Conservation (phyloP, 1,284 basidiomycete species). For the Melampsora americana region DNA sequence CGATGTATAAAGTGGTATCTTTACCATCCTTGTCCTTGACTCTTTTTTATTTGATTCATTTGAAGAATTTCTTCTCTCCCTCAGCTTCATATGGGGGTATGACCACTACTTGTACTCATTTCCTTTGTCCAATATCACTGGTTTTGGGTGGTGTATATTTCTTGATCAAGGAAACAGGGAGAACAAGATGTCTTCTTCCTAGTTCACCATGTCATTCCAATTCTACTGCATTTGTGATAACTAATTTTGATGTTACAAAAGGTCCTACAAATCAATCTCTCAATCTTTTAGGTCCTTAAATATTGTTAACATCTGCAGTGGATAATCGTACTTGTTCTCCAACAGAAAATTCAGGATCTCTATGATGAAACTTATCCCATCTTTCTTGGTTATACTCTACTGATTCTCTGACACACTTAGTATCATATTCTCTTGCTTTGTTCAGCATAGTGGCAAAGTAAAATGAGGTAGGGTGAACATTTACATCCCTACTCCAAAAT, state of each 20-base stretch:
- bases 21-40: too few relatives aligned
- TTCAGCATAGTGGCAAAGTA: neutral
- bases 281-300: neutral
- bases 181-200: neutral
- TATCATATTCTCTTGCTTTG: neutral
- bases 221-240: neutral
- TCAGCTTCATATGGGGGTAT: neutral
- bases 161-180: neutral
- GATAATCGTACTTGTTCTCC: slow-evolving; percentile 3
- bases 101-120: neutral
- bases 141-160: too few relatives aligned
- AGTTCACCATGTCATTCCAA: neutral
- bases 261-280: neutral
- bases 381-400: neutral
- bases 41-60: neutral
- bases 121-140: neutral
- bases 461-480: neutral
- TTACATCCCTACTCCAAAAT: neutral
- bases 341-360: neutral
- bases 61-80: neutral
- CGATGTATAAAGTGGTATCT: too few relatives aligned
- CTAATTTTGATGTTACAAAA: neutral
- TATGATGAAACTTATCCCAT: too few relatives aligned
- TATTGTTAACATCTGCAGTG: neutral
- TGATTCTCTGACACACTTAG: neutral